Base-by-base conservation (phyloP, 805 yeast genomes). In the Candida silvicultrix region DNA sequence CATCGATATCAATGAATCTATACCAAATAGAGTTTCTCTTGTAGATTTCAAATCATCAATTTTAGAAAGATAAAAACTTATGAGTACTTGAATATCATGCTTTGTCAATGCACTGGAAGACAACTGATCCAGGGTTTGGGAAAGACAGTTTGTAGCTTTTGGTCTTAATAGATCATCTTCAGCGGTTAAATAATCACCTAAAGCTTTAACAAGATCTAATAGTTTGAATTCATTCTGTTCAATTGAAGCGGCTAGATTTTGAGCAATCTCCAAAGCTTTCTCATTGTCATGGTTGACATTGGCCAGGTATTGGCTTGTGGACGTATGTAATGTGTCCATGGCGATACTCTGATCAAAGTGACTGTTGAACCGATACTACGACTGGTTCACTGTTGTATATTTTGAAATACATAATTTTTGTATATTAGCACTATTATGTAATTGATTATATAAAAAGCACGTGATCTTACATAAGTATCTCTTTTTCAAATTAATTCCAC, bases 151-250 rank as follows among this genome's bases (percentile, higher is more conserved):
- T 4, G 77, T 62, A 0, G 81, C 78, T 45, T 73, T 75, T 7
- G 73, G 60, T 49, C 95, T 68, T 16, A 74, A 65, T 2, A 61
- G 51, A 22, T 74, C 77, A 48, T 79, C 80, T 8, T 78, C 83
- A 3, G 84, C 76, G 1, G 86, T 81, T 25, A 86, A 66, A 42
- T 73, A 69, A 23, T 77, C 78, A n/a, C 87, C 89, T 25, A 86
- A 65, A 2, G 69, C 60, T 40, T 77, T 71, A 9, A 86, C 77
- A 38, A 85, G 66, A 41, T 75, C 76, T 15, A 84, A 62, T 21
- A 83, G 53, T 42, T 66, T 70, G 2, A 64, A 45, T 9, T 56
- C 45, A 29, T 58, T 63, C 9, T 49, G 21, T 34, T 55, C 55
- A 38, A 62, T 56, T n/a, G 42, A 6, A 20, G 15, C 5, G 5